Evolutionary conservation across 2,329 filamentous ascomycete genomes (phyloP).

Genomic region (Lachnum nothofagi): DNA sequence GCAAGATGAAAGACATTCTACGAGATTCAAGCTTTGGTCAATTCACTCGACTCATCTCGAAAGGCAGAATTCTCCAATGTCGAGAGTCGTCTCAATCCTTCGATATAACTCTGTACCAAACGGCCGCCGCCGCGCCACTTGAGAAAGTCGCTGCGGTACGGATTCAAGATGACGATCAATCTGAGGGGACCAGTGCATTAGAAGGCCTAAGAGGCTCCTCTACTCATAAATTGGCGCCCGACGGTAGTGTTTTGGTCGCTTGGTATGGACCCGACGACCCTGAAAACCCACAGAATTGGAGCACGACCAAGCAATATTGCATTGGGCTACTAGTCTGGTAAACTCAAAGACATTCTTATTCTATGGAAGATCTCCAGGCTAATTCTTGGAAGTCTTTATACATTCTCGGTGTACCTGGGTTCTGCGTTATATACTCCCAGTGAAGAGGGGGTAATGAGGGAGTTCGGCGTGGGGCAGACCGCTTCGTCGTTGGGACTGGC

Average conservation of each 20-base stretch:
- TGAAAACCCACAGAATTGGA: conserved; percentile 51
- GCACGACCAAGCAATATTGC: neutral
- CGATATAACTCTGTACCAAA: neutral
- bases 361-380: neutral
- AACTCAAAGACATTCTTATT: neutral
- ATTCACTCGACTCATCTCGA: neutral
- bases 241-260: neutral
- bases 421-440: neutral
- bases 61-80: neutral
- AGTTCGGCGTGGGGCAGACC: neutral
- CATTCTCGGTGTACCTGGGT: neutral
- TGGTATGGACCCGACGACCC: conserved; percentile 34
- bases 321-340: neutral
- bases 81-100: neutral
- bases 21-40: neutral
- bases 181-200: too few species aligned
- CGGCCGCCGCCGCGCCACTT: too few species aligned
- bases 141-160: too few species aligned
- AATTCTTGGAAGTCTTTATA: neutral
- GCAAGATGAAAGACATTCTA: neutral
- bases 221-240: neutral
- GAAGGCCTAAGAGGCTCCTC: too few species aligned
- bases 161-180: too few species aligned
- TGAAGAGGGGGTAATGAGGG: neutral
- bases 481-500: neutral